These are phyloP conservation scores for Colletotrichum kahawae DNA, from an alignment of 2,329 filamentous ascomycete species.

Conservation along the genomic window DNA sequence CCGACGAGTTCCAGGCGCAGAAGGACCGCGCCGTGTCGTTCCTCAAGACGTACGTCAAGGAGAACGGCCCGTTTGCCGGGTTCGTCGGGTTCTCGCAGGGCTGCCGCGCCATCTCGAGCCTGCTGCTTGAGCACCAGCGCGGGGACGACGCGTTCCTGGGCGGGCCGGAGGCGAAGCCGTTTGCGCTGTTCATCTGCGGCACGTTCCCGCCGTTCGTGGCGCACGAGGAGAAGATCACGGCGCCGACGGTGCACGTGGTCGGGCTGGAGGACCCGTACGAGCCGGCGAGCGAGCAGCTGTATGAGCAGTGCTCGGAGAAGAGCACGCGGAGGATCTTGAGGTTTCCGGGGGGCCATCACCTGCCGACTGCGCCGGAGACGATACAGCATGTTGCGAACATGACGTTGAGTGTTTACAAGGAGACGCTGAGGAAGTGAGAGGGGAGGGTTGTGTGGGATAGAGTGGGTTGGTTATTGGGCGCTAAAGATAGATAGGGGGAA, in stretches of 20 bases:
- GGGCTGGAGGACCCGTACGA: conserved; percentile 8
- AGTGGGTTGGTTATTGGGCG: not conserved
- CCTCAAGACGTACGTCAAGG: conserved; percentile 5
- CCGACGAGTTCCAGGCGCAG: conserved; percentile 3
- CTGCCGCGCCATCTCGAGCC: conserved; percentile 6
- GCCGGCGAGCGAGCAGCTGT: conserved; percentile 2
- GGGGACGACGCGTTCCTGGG: not conserved
- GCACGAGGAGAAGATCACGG: not conserved
- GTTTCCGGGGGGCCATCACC: conserved; percentile 5
- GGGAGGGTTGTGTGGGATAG: not conserved
- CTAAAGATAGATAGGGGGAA: not conserved
- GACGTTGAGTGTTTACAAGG: conserved; percentile 3
- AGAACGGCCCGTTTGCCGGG: conserved; percentile 16
- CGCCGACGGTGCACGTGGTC: conserved; percentile 10
- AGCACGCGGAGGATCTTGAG: conserved; percentile 3
- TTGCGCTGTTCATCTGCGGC: conserved; percentile 15
- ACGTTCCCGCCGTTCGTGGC: conserved; percentile 14
- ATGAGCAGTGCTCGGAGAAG: not conserved
- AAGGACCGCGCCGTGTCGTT: conserved; percentile 3
- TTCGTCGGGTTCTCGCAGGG: conserved; percentile 17
- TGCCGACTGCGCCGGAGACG: conserved; percentile 8
- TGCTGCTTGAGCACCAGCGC: conserved; percentile 17
- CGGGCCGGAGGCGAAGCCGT: not conserved
- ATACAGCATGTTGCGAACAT: conserved; percentile 1
- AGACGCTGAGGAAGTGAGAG: not conserved